Evolutionary conservation across 768 basidiomycete genomes (phyloP).

Genomic region (Pleurotus tuoliensis): DNA sequence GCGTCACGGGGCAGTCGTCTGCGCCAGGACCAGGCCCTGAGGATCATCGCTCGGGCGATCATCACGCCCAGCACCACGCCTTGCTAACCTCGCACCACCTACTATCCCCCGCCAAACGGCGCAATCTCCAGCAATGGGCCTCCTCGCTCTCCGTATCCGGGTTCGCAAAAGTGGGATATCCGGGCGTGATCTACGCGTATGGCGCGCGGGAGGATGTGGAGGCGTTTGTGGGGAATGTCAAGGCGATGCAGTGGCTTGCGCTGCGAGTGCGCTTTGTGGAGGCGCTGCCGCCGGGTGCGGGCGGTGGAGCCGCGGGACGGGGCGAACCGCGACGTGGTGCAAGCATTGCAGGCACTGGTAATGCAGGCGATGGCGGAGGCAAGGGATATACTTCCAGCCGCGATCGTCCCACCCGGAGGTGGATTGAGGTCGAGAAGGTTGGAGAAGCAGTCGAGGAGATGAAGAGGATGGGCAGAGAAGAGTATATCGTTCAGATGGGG

Average conservation of each 20-base stretch:
- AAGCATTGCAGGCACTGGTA: neutral
- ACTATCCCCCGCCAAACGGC: conserved; percentile 59
- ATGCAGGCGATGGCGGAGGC: too few species aligned
- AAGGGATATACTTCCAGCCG: too few species aligned
- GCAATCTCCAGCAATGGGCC: conserved; percentile 53
- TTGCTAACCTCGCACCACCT: conserved; percentile 75
- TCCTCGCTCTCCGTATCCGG: conserved; percentile 51
- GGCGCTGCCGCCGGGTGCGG: conserved; percentile 20
- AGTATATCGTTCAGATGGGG: conserved; percentile 59
- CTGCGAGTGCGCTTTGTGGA: conserved; percentile 61
- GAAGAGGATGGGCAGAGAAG: conserved; percentile 51
- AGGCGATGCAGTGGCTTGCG: conserved; percentile 78
- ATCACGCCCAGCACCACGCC: conserved; percentile 41
- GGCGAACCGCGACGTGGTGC: conserved; percentile 1
- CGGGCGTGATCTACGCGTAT: conserved; percentile 72
- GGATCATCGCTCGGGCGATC: neutral
- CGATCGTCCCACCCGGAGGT: conserved; percentile 19
- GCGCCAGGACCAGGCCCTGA: neutral
- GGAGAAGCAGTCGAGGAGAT: conserved; percentile 69
- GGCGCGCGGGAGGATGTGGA: conserved; percentile 49
- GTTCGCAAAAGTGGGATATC: conserved; percentile 74
- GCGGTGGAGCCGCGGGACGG: neutral
- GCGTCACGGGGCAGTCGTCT: too few species aligned
- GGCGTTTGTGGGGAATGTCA: conserved; percentile 64
- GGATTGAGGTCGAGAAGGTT: conserved; percentile 68